Conservation (phyloP, 176 grass and related monocot species). For the Pharus latifolius region DNA sequence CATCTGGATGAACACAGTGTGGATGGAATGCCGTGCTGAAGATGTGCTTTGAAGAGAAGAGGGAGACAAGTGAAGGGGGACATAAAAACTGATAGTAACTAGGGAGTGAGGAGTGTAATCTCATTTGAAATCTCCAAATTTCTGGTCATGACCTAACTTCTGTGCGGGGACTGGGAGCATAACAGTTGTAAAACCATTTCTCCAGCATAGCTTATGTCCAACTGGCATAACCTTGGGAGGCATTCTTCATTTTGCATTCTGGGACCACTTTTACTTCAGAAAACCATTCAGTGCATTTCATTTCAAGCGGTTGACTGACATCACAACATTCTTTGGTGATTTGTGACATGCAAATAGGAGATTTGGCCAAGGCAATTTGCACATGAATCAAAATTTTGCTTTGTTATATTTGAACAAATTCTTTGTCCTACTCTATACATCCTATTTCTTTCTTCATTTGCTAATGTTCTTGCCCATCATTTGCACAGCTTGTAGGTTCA, state of each 20-base stretch:
- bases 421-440: not conserved
- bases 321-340: not conserved
- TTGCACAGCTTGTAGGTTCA: slow-evolving; percentile 65
- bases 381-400: not conserved
- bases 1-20: not conserved
- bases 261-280: not conserved
- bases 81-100: not conserved
- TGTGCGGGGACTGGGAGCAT: not conserved
- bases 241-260: not conserved
- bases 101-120: not conserved
- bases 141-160: not conserved
- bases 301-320: not conserved
- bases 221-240: not conserved
- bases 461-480: slow-evolving; percentile 13
- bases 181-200: not conserved
- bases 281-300: slow-evolving; percentile 6
- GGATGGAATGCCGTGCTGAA: not conserved
- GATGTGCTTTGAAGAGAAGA: not conserved
- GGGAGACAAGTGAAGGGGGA: not conserved
- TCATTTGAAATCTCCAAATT: not conserved
- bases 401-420: slow-evolving; percentile 2
- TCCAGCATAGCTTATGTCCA: not conserved
- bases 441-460: not conserved
- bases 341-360: not conserved
- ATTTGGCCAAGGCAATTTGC: not conserved